phyloP scores from a whole-genome alignment of 345 rosid species.

The Excoecaria agallocha region DNA sequence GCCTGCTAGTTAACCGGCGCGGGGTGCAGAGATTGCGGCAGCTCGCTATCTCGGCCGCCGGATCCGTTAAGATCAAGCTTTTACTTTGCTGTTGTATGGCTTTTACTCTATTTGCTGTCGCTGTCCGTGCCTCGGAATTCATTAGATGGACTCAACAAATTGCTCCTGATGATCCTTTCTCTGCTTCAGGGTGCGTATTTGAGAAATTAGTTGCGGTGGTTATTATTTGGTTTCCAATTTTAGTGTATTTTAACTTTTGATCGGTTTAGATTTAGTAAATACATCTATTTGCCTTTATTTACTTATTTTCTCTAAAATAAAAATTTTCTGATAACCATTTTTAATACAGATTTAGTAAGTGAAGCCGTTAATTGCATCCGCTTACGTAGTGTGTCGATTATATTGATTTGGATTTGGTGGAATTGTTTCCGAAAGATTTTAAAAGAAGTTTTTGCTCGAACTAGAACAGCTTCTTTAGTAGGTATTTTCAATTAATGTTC shows the following conservation, averaged over 20 bases:
- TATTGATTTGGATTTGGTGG: neutral
- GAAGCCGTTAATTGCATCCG: neutral
- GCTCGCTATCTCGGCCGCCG: slow-evolving; percentile 30
- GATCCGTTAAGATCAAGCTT: slow-evolving; percentile 64
- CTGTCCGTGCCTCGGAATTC: slow-evolving; percentile 40
- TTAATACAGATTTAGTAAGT: neutral
- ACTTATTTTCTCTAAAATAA: neutral
- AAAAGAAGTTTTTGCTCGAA: neutral
- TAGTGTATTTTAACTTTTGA: neutral
- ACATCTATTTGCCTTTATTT: neutral
- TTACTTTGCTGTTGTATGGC: slow-evolving; percentile 51
- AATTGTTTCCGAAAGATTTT: neutral
- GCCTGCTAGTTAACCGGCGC: slow-evolving; percentile 59
- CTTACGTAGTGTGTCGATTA: neutral
- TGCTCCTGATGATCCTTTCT: slow-evolving; percentile 39
- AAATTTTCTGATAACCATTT: neutral
- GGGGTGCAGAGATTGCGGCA: slow-evolving; percentile 60
- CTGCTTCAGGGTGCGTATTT: slow-evolving; percentile 49
- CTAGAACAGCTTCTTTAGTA: neutral
- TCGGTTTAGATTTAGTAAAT: neutral
- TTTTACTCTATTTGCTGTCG: slow-evolving; percentile 44
- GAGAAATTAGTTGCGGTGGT: neutral
- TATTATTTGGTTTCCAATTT: neutral
- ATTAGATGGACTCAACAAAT: slow-evolving; percentile 35
- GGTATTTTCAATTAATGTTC: neutral